Percentiles rank a stretch among this genome's conserved stretches.
Conservation (phyloP, 768 basidiomycete species). For the Paxillus ammoniavirescens region DNA sequence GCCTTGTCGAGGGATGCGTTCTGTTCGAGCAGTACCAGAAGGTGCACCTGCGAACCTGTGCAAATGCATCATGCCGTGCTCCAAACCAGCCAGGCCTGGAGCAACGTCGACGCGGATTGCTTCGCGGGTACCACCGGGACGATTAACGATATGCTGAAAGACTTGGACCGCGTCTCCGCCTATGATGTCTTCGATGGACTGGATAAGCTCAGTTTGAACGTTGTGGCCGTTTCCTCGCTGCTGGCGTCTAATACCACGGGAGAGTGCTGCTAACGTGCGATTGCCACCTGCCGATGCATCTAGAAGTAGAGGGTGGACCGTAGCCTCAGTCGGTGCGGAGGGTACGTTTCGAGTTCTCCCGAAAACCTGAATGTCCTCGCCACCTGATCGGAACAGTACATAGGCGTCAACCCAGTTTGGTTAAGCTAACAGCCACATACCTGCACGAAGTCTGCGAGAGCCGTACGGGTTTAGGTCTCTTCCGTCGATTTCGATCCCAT, state of each 20-base stretch:
- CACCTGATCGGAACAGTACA: constrained; percentile 28
- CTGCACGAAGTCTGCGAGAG: constrained; percentile 50
- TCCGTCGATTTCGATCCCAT: constrained; percentile 41
- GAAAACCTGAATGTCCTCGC: constrained; percentile 61
- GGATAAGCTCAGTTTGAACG: constrained; percentile 58
- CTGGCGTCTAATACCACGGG: constrained; percentile 51
- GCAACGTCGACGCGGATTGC: constrained; percentile 79
- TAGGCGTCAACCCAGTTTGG: neutral
- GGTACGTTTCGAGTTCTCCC: constrained; percentile 56
- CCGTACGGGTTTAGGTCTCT: constrained; percentile 43
- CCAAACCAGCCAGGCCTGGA: constrained; percentile 59
- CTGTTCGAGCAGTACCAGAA: constrained; percentile 61
- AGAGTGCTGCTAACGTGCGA: constrained; percentile 43
- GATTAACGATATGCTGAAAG: constrained; percentile 77
- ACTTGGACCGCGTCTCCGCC: constrained; percentile 80
- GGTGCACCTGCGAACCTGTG: constrained; percentile 48
- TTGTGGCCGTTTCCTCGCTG: constrained; percentile 52
- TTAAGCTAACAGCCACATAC: constrained; percentile 1
- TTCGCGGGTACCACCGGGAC: constrained; percentile 55
- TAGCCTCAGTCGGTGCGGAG: constrained; percentile 60
- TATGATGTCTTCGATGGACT: constrained; percentile 79
- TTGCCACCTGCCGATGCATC: constrained; percentile 51
- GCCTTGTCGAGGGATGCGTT: constrained; percentile 45
- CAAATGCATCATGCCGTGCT: constrained; percentile 48
- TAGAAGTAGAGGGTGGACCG: constrained; percentile 78